These are phyloP conservation scores for Rubroboletus pulcherrimus DNA, from an alignment of 768 basidiomycete species.

Conservation along the genomic window DNA sequence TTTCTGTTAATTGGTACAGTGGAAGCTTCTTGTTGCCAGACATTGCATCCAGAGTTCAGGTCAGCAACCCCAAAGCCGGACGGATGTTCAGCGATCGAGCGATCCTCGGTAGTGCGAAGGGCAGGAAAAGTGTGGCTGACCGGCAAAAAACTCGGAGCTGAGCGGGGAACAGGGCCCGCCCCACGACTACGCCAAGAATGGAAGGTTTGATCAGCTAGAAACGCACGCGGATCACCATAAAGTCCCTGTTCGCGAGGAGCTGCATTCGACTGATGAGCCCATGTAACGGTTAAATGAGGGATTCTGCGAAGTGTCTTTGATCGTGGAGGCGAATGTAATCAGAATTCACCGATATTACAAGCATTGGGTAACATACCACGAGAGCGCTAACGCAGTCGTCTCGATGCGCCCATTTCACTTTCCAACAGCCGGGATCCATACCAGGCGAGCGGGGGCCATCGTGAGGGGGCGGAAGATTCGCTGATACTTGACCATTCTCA, in stretches of 20 bases:
- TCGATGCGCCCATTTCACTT: constrained; percentile 75
- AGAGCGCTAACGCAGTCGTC: constrained; percentile 73
- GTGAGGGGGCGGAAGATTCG: constrained; percentile 48
- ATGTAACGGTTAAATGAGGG: constrained; percentile 71
- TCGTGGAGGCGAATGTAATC: background rate
- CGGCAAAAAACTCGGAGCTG: constrained; percentile 14
- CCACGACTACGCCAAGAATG: constrained; percentile 22
- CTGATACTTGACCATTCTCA: constrained; percentile 17
- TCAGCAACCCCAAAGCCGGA: background rate
- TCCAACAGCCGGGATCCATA: constrained; percentile 67
- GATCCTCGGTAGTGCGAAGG: constrained; percentile 3
- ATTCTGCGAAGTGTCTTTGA: constrained; percentile 63
- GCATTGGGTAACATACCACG: constrained; percentile 43
- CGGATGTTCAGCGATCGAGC: background rate
- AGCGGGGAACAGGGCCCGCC: constrained; percentile 2
- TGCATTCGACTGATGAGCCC: constrained; percentile 62
- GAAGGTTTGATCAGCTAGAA: constrained; percentile 1
- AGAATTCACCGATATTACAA: background rate
- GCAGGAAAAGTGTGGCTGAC: constrained; percentile 15
- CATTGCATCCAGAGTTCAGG: background rate
- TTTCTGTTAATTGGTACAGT: constrained; percentile 1
- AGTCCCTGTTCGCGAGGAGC: constrained; percentile 15
- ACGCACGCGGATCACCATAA: constrained; percentile 10
- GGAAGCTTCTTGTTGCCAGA: constrained; percentile 14
- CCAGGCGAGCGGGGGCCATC: constrained; percentile 46